Conservation (phyloP, 192 early-diverging fungal genomes). For the Funneliformis geosporum region DNA sequence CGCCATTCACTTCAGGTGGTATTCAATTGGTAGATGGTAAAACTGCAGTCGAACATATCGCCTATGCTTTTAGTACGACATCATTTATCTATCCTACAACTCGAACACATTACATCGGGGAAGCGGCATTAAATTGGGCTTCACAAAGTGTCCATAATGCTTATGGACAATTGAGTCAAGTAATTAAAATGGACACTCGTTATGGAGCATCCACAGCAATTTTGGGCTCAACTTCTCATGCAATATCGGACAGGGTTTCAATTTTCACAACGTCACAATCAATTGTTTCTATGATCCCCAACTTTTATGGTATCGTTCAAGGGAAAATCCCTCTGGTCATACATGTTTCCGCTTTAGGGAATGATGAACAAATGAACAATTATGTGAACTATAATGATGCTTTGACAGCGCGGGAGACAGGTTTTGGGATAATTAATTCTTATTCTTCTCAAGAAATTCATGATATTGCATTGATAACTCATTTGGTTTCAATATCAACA, state of each 20-base stretch:
- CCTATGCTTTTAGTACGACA: conserved; percentile 77
- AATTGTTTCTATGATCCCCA: conserved; percentile 79
- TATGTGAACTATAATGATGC: conserved; percentile 69
- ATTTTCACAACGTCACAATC: conserved; percentile 75
- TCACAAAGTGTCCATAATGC: conserved; percentile 65
- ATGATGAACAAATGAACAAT: conserved; percentile 61
- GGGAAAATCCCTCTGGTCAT: conserved; percentile 70
- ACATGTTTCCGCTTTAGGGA: conserved; percentile 75
- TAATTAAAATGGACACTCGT: conserved; percentile 77
- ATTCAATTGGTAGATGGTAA: conserved; percentile 55
- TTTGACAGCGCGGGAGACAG: conserved; percentile 74
- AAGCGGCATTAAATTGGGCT: conserved; percentile 67
- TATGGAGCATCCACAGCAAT: conserved; percentile 76
- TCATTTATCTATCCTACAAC: conserved; percentile 82
- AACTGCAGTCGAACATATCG: conserved; percentile 71
- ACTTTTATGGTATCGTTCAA: conserved; percentile 71
- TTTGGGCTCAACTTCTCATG: conserved; percentile 65
- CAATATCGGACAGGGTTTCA: conserved; percentile 36
- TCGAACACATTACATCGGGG: conserved; percentile 64
- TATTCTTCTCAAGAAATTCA: conserved; percentile 83
- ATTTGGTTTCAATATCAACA: conserved; percentile 67
- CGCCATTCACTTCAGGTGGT: neutral
- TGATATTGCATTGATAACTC: conserved; percentile 83
- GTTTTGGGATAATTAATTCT: conserved; percentile 76
- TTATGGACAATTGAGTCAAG: conserved; percentile 66